Evolutionary conservation across 768 basidiomycete genomes (phyloP).

Genomic region (Brasilioporus rufonigricans): DNA sequence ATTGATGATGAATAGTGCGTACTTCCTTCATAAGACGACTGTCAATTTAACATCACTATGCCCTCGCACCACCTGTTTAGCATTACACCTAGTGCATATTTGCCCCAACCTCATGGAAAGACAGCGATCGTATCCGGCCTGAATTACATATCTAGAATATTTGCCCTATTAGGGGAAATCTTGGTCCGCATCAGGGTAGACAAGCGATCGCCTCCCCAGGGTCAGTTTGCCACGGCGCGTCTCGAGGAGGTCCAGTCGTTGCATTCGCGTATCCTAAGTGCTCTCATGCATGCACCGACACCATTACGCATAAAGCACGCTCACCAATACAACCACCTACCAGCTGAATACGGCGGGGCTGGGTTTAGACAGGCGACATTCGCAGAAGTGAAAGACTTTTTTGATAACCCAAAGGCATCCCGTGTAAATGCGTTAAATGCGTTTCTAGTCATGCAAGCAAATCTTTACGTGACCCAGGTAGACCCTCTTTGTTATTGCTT

Average conservation of each 20-base stretch:
- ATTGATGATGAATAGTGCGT: slow-evolving; percentile 88
- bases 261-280: slow-evolving; percentile 70
- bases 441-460: slow-evolving; percentile 90
- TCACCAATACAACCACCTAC: slow-evolving; percentile 46
- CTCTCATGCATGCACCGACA: slow-evolving; percentile 75
- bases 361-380: slow-evolving; percentile 82
- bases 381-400: slow-evolving; percentile 86
- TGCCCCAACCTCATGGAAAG: slow-evolving; percentile 85
- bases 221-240: slow-evolving; percentile 80
- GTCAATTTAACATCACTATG: slow-evolving; percentile 24
- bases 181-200: slow-evolving; percentile 84
- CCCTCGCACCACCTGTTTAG: slow-evolving; percentile 35
- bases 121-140: slow-evolving; percentile 84
- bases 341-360: slow-evolving; percentile 62
- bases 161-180: slow-evolving; percentile 82
- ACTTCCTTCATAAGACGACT: slow-evolving; percentile 21
- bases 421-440: slow-evolving; percentile 84
- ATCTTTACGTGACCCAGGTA: slow-evolving; percentile 90
- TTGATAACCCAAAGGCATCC: slow-evolving; percentile 86
- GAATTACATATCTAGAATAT: slow-evolving; percentile 84
- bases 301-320: slow-evolving; percentile 66
- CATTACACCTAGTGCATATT: slow-evolving; percentile 81
- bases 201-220: slow-evolving; percentile 81
- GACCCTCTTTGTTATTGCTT: slow-evolving; percentile 9
- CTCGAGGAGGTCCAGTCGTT: slow-evolving; percentile 83